Evolutionary conservation across 2,329 filamentous ascomycete species (phyloP).

Genomic region (Paramyrothecium sp.): DNA sequence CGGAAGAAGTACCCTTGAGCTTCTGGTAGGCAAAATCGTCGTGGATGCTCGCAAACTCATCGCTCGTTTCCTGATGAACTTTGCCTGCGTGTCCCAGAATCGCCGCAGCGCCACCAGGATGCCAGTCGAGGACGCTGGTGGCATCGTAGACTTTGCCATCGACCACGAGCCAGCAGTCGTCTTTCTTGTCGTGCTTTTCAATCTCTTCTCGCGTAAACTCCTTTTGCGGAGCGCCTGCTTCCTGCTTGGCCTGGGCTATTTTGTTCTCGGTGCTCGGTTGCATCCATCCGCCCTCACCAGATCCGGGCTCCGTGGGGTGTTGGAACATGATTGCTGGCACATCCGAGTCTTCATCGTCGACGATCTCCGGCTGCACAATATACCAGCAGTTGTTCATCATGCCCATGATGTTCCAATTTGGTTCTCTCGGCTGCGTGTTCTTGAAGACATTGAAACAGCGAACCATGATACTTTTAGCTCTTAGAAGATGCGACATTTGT

Average conservation of each 20-base stretch:
- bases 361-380: slow-evolving; percentile 36
- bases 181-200: slow-evolving; percentile 45
- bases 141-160: slow-evolving; percentile 50
- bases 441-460: slow-evolving; percentile 49
- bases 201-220: slow-evolving; percentile 53
- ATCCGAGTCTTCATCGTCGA: slow-evolving; percentile 25
- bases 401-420: slow-evolving; percentile 47
- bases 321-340: slow-evolving; percentile 37
- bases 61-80: slow-evolving; percentile 45
- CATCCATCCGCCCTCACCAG: slow-evolving; percentile 49
- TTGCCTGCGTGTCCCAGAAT: slow-evolving; percentile 48
- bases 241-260: slow-evolving; percentile 41
- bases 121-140: slow-evolving; percentile 45
- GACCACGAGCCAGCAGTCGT: slow-evolving; percentile 53
- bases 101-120: slow-evolving; percentile 46
- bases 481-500: slow-evolving; percentile 38
- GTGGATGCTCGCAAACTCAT: slow-evolving; percentile 48
- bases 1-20: slow-evolving; percentile 31
- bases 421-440: slow-evolving; percentile 45
- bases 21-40: slow-evolving; percentile 50
- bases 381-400: slow-evolving; percentile 58
- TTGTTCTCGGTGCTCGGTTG: slow-evolving; percentile 42
- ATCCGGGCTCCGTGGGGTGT: slow-evolving; percentile 44
- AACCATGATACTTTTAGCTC: slow-evolving; percentile 40
- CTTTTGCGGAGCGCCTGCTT: slow-evolving; percentile 42